Percentiles rank a stretch among this genome's conserved stretches.
phyloP scores from a whole-genome alignment of 139 green algal species.

The Micractinium conductrix region DNA sequence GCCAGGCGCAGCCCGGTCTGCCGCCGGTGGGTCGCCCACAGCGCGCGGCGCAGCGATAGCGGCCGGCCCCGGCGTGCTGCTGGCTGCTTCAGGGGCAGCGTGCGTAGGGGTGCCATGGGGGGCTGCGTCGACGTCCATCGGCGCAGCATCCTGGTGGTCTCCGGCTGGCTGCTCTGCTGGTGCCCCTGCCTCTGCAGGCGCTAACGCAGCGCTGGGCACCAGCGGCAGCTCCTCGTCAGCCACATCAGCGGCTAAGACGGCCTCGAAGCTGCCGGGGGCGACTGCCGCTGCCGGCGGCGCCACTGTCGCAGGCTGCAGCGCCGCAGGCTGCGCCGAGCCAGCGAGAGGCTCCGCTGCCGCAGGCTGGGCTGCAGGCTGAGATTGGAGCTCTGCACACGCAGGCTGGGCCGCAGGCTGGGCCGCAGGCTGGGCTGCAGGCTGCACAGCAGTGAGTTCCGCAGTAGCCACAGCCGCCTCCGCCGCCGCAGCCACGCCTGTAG shows the following conservation, averaged over 20 bases:
- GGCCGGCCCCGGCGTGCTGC: not conserved
- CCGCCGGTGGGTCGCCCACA: not conserved
- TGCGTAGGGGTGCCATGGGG: too few species aligned
- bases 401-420: too few species aligned
- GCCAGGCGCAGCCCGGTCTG: not conserved
- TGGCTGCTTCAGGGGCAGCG: not conserved
- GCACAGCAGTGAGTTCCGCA: too few species aligned
- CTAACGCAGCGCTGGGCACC: not conserved
- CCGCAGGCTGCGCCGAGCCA: not conserved
- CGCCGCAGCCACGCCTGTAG: too few species aligned
- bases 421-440: too few species aligned
- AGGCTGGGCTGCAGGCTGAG: not conserved
- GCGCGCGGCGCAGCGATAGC: not conserved
- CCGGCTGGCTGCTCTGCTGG: not conserved
- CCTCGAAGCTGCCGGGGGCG: constrained; percentile 8
- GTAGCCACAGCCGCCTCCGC: not conserved
- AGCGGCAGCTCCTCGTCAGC: not conserved
- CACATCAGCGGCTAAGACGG: constrained; percentile 15
- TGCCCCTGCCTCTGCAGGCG: not conserved
- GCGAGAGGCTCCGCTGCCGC: not conserved
- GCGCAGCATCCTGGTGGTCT: not conserved
- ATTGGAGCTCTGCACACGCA: too few species aligned
- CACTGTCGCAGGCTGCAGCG: not conserved
- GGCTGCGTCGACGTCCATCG: not conserved
- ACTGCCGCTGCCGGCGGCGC: not conserved